A percentile compares a stretch with the other conserved stretches of the same genome.
These are phyloP conservation scores for Diplogelasinospora grovesii DNA, from an alignment of 495 filamentous ascomycete genomes.

Conservation along the genomic window DNA sequence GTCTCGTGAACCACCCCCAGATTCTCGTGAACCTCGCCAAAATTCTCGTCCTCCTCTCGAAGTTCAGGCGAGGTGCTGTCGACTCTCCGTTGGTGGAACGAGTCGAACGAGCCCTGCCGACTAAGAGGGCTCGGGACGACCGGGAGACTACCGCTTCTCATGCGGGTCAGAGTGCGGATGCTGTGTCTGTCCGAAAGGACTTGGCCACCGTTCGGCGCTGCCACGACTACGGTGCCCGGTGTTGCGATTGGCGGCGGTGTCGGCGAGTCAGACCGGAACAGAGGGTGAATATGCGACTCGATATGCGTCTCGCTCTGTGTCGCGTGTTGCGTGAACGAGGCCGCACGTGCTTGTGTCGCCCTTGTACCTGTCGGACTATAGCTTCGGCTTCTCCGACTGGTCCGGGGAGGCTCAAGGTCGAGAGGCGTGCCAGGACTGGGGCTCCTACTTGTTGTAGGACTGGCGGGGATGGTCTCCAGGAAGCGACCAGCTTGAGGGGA, in stretches of 20 bases:
- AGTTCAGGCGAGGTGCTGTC: slow-evolving; percentile 23
- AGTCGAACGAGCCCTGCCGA: slow-evolving; percentile 44
- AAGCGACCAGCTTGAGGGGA: slow-evolving; percentile 37
- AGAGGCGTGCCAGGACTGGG: slow-evolving; percentile 41
- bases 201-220: slow-evolving; percentile 62
- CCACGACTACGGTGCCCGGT: slow-evolving; percentile 63
- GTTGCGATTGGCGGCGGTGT: slow-evolving; percentile 61
- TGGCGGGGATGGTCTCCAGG: slow-evolving; percentile 57
- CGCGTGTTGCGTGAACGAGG: slow-evolving; percentile 28
- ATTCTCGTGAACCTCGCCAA: background rate
- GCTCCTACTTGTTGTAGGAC: slow-evolving; percentile 43
- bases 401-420: slow-evolving; percentile 35
- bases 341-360: slow-evolving; percentile 20
- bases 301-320: slow-evolving; percentile 63
- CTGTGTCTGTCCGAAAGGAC: slow-evolving; percentile 53
- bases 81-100: slow-evolving; percentile 24
- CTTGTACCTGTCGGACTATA: slow-evolving; percentile 33
- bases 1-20: slow-evolving; percentile 2
- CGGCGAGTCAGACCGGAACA: slow-evolving; percentile 72
- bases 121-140: slow-evolving; percentile 47
- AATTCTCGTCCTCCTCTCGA: slow-evolving; percentile 24
- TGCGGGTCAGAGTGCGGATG: slow-evolving; percentile 50
- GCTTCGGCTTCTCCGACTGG: slow-evolving; percentile 34
- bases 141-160: slow-evolving; percentile 60
- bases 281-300: slow-evolving; percentile 77